Base-by-base conservation (phyloP, 805 yeast species). In the Yamadazyma akitaensis region DNA sequence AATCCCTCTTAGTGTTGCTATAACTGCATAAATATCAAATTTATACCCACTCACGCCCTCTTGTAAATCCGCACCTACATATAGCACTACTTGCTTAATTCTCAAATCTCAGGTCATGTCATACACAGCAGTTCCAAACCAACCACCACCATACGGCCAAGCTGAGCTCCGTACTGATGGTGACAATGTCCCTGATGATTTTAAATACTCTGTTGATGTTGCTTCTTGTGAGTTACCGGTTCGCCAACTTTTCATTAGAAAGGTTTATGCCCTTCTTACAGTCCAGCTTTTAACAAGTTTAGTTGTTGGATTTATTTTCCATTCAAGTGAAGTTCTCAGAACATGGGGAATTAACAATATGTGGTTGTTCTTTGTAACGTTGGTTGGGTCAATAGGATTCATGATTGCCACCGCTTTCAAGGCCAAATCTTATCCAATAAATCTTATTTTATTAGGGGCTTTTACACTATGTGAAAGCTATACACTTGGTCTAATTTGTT, bases 391-490 rank as follows among this genome's bases (percentile, higher is more conserved):
- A 3, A 60, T 89, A 44, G 86, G 81, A 0, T 75, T 83, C 40
- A 69, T 88, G 70, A 64, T 87, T 51, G 88, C 78, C 48, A 77
- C 92, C 26, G 72, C 73, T 51, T 55, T 80, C 58, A 80, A 81
- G 60, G 83, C 89, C 24, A 74, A 82, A 49, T 70, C 80, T 18
- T 87, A 86, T 60, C 95, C 95, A 6, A 70, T 72, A 46, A 86
- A 88, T 56, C 65, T 86, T 50, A 45, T 79, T 5, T 67, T 85
- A 21, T 68, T 89, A 44, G 73, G 75, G 1, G 76, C 80, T 0
- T 89, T 89, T 64, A 89, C 97, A 0, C 38, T 85, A 0, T 79
- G 80, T 54, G 96, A 89, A 66, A 79, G 90, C 21, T 85, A 85
- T 59, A 73, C 80, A 10, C 68, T 90, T 18, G 94, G 95, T 2